Conservation (phyloP, 768 basidiomycete genomes). For the Podaxis mareebaensis region DNA sequence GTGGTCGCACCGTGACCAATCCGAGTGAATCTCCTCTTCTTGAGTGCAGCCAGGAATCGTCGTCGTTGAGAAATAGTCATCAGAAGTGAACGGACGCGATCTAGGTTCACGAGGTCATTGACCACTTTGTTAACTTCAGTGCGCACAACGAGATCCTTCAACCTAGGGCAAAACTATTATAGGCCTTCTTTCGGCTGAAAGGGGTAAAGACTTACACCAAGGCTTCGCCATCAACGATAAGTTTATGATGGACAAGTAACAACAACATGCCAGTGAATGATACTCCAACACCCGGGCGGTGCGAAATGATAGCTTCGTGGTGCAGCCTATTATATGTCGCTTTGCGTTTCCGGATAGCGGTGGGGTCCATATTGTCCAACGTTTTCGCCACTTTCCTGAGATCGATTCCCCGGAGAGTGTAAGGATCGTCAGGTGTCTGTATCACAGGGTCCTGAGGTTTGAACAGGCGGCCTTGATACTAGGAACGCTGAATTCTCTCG, state of each 20-base stretch:
- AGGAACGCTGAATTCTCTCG: conserved; percentile 59
- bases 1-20: conserved; percentile 40
- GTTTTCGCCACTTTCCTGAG: conserved; percentile 57
- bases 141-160: conserved; percentile 78
- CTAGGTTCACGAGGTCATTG: conserved; percentile 80
- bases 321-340: conserved; percentile 74
- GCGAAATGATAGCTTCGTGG: conserved; percentile 81
- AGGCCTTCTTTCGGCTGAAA: not conserved
- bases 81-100: conserved; percentile 81
- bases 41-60: conserved; percentile 57
- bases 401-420: conserved; percentile 47
- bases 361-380: conserved; percentile 66
- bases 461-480: conserved; percentile 58
- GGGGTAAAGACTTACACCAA: conserved; percentile 61
- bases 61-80: conserved; percentile 72
- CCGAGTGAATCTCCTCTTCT: conserved; percentile 35
- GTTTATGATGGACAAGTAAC: conserved; percentile 85
- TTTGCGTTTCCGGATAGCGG: conserved; percentile 62
- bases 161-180: conserved; percentile 39
- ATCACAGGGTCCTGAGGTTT: conserved; percentile 34
- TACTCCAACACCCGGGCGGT: conserved; percentile 75
- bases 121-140: conserved; percentile 80
- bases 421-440: conserved; percentile 27
- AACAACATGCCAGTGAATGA: conserved; percentile 90
- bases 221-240: conserved; percentile 88